Base-by-base conservation (phyloP, 768 basidiomycete genomes). In the Auriscalpium microsporum region DNA sequence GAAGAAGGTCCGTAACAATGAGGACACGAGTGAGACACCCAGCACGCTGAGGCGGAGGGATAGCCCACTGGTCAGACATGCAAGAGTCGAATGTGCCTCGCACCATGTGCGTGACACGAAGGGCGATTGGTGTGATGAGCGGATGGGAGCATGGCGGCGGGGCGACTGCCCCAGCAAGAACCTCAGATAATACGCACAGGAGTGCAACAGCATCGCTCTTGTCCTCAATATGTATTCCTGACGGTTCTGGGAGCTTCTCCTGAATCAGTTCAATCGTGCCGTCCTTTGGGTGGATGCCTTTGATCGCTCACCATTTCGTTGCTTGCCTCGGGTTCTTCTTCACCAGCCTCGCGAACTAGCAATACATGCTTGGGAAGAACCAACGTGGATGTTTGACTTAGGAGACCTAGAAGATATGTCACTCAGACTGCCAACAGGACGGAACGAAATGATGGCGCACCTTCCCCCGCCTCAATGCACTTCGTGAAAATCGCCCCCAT, bases 81-180 rank as follows among this genome's bases (percentile, higher is more conserved):
- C 75, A 75, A 56, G 67, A 74, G 49, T 79, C 68, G 57, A 81
- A 75, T 21, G 74, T 67, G 35, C 68, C 65, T 35, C 72, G 65
- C 33, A 73, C 62, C 14, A 75, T 64, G 37, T 75, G 74, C 13
- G 73, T 67, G 10, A 74, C 65, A 35, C 68, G 71, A 36, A 75
- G 77, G 47, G 72, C 60, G 45, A 81, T 60, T 60, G 85, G 80
- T 14, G 67, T 63, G 9, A 83, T 69, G 50, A 81, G 78, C 69
- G 76, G 78, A 36, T 76, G 73, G 11, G 72, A 75, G 45, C 72
- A 71, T 11, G 78, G 65, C 1, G 75, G 63, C 3, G 75, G 74
- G 44, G 66, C 68, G 47, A 84, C 55, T 2, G 75, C 65, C 50
- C 69, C 72, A 34, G 72, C 67, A 21, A 79, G 60, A 13, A 80